Conservation (phyloP, 1,284 basidiomycete genomes). For the Sutorius eximius region DNA sequence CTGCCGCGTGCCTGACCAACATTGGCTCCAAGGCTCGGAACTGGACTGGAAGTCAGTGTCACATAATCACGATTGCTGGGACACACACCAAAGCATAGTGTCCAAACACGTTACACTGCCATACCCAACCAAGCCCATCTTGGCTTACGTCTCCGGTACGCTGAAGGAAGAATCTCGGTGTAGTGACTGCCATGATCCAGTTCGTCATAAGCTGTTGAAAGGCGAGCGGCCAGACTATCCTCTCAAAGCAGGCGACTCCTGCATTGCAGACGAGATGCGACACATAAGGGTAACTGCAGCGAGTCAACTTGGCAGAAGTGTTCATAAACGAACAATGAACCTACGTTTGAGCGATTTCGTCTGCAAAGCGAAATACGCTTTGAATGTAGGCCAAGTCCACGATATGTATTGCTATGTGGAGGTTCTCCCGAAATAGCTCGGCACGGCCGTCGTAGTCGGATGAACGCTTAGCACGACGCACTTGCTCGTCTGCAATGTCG, state of each 20-base stretch:
- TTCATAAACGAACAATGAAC: conserved; percentile 25
- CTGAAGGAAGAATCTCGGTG: conserved; percentile 66
- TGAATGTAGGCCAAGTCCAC: conserved; percentile 67
- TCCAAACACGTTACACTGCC: conserved; percentile 85
- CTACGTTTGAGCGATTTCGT: conserved; percentile 55
- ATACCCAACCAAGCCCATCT: conserved; percentile 78
- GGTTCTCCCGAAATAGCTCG: conserved; percentile 57
- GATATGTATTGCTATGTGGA: conserved; percentile 61
- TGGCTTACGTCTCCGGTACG: conserved; percentile 57
- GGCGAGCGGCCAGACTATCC: conserved; percentile 54
- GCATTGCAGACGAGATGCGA: conserved; percentile 85
- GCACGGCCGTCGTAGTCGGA: conserved; percentile 50
- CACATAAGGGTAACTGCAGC: conserved; percentile 72
- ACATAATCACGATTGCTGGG: conserved; percentile 1
- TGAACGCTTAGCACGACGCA: conserved; percentile 37
- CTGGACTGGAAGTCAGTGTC: conserved; percentile 38
- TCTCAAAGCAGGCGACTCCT: conserved; percentile 66
- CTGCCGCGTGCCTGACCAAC: conserved; percentile 42
- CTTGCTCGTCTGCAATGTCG: conserved; percentile 53
- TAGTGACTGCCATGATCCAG: conserved; percentile 51
- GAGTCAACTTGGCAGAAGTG: conserved; percentile 1
- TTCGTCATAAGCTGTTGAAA: conserved; percentile 53
- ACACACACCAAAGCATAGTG: conserved; percentile 76
- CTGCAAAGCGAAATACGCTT: conserved; percentile 66
- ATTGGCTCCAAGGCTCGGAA: conserved; percentile 57